These are phyloP conservation scores for Hyphopichia burtonii DNA, from an alignment of 1,139 yeast species.

Conservation along the genomic window DNA sequence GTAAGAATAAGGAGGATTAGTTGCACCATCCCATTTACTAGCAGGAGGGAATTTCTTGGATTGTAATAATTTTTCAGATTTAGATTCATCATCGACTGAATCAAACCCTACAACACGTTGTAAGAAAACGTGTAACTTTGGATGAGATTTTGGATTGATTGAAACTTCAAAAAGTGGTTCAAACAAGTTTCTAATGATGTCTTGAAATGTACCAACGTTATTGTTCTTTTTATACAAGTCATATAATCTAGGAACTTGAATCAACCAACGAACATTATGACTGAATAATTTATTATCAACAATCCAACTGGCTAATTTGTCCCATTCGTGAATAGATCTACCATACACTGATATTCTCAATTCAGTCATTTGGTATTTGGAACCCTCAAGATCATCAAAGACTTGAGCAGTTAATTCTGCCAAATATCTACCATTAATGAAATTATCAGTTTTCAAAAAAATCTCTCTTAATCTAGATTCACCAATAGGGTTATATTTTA, in stretches of 20 bases:
- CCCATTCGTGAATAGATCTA: slow-evolving; percentile 89
- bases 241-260: slow-evolving; percentile 92
- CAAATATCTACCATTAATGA: slow-evolving; percentile 79
- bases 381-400: slow-evolving; percentile 85
- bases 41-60: slow-evolving; percentile 78
- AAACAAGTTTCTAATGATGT: slow-evolving; percentile 74
- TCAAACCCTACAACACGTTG: slow-evolving; percentile 97
- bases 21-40: slow-evolving; percentile 67
- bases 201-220: slow-evolving; percentile 69
- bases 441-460: slow-evolving; percentile 92
- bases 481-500: slow-evolving; percentile 97
- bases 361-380: slow-evolving; percentile 97
- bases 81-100: slow-evolving; percentile 97
- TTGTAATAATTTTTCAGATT: slow-evolving; percentile 77
- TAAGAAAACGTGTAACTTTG: slow-evolving; percentile 81
- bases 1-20: slow-evolving; percentile 97
- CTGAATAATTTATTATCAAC: slow-evolving; percentile 88
- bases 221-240: slow-evolving; percentile 82
- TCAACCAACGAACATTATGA: slow-evolving; percentile 94
- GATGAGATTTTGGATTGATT: slow-evolving; percentile 77
- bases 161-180: slow-evolving; percentile 93
- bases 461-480: slow-evolving; percentile 96
- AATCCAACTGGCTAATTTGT: slow-evolving; percentile 91
- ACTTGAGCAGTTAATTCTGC: slow-evolving; percentile 96
- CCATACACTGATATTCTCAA: slow-evolving; percentile 95